Evolutionary conservation across 1,139 yeast genomes (phyloP).

Genomic region (Pneumocystis murina): DNA sequence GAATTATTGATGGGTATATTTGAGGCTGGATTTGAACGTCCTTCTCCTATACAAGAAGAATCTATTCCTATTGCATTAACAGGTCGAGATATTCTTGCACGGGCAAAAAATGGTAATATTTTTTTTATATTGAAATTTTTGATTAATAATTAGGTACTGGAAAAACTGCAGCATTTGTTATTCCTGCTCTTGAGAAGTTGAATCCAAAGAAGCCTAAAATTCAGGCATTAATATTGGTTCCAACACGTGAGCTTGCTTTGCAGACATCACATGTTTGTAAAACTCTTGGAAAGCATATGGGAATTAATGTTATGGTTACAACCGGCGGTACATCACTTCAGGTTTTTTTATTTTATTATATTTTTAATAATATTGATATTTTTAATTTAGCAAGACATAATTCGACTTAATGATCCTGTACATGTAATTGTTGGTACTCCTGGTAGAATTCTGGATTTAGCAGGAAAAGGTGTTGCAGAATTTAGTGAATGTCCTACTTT

Average conservation of each 20-base stretch:
- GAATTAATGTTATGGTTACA: constrained; percentile 85
- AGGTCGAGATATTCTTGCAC: constrained; percentile 90
- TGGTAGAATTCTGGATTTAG: constrained; percentile 90
- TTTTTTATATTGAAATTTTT: background rate
- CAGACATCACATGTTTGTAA: constrained; percentile 95
- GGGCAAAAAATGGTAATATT: constrained; percentile 75
- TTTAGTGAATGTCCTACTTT: constrained; percentile 76
- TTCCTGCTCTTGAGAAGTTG: constrained; percentile 70
- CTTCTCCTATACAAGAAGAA: constrained; percentile 97
- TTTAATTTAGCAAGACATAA: constrained; percentile 43
- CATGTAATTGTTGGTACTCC: constrained; percentile 89
- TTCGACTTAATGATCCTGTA: constrained; percentile 83
- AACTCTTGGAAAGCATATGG: constrained; percentile 85
- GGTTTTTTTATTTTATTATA: constrained; percentile 23
- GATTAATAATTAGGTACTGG: constrained; percentile 39
- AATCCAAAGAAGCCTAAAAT: constrained; percentile 74
- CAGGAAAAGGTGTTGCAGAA: constrained; percentile 76
- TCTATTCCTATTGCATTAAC: constrained; percentile 90
- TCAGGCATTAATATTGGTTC: constrained; percentile 79
- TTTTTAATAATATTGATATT: background rate
- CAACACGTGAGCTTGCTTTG: constrained; percentile 90
- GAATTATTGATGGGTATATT: constrained; percentile 95
- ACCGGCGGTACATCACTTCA: constrained; percentile 94
- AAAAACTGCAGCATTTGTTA: constrained; percentile 89
- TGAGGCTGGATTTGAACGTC: constrained; percentile 97